A percentile compares a stretch with the other conserved stretches of the same genome.
Evolutionary conservation across 2,329 filamentous ascomycete species (phyloP).

Genomic region (Aspergillus sp.): DNA sequence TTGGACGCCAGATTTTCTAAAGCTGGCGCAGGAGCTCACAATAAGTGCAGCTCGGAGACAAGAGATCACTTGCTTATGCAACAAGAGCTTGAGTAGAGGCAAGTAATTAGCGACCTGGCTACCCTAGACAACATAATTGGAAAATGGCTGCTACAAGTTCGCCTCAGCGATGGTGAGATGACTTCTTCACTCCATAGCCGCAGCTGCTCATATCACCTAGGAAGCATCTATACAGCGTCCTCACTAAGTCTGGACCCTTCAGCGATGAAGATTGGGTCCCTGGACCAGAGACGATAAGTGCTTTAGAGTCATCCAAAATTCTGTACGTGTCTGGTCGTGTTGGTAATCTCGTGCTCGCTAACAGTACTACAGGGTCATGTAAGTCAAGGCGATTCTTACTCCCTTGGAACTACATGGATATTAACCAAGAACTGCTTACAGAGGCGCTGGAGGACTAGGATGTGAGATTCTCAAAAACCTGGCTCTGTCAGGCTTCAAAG

Average conservation of each 20-base stretch:
- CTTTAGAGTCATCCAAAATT: constrained; percentile 71
- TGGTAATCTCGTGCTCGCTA: constrained; percentile 21
- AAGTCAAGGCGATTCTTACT: constrained; percentile 28
- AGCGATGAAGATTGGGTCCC: constrained; percentile 66
- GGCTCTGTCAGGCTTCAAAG: constrained; percentile 90
- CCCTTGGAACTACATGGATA: constrained; percentile 15
- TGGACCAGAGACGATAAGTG: constrained; percentile 55
- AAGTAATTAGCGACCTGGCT: neutral
- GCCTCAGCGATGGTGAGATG: constrained; percentile 21
- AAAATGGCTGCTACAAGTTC: constrained; percentile 19
- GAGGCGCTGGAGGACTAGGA: constrained; percentile 88
- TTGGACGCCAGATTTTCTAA: too few species aligned
- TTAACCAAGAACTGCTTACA: constrained; percentile 46
- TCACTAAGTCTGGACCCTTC: constrained; percentile 76
- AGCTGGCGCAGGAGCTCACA: neutral
- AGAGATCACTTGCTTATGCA: neutral
- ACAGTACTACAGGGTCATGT: constrained; percentile 53
- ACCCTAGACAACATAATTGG: constrained; percentile 5
- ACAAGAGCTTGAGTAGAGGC: neutral
- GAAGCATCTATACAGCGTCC: constrained; percentile 80
- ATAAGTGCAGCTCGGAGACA: neutral
- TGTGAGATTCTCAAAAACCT: constrained; percentile 97
- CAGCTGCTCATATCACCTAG: constrained; percentile 49
- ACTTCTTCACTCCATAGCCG: neutral
- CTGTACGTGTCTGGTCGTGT: constrained; percentile 55